Evolutionary conservation across 179 eudicot species (phyloP), one percentile per base, ranked within the genome.

Genomic region (Carnegiea gigantea): DNA sequence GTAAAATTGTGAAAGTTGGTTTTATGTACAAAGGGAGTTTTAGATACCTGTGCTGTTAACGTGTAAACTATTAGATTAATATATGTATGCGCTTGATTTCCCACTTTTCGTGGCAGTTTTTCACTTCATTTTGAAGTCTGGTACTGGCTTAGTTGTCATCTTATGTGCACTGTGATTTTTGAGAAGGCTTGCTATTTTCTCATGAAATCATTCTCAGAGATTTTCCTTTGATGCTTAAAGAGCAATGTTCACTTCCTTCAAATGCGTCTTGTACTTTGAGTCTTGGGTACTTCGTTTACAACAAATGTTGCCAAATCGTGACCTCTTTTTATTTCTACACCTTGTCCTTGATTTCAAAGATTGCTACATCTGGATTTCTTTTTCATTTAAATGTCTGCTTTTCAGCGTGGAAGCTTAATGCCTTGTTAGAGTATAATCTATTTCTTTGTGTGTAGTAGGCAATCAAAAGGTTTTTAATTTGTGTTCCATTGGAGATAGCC

Each of bases 171-270:
- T 43, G 24, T 44, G 28, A 9, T 40, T 44, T 73, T n/a, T 14
- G 26, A 21, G 54, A n/a, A 73, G n/a, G 30, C 36, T 17, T 33
- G 73, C n/a, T 33, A 33, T 26, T 70, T 70, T 33, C 73, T 6
- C 21, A 33, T 26, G n/a, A 62, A 62, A 62, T n/a, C 1, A 23
- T 73, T 46, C 36, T 48, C 2, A 24, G 28, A 73, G 1, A 23
- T 44, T 40, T 73, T 73, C 40, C 54, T 73, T 12, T 62, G 77
- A 46, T 73, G 53, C 53, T 44, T 73, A 48, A 73, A 62, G 24
- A 23, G n/a, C n/a, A 62, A 3, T 21, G 46, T 30, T 33, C 9
- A 17, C 21, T 30, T 76, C 65, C 23, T 53, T 76, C 44, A 76
- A 33, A 5, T 30, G 5, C 7, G 62, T 51, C 77, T 26, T 9